phyloP scores from a whole-genome alignment of 108 stramenopile species.

The Skeletonema grethae region DNA sequence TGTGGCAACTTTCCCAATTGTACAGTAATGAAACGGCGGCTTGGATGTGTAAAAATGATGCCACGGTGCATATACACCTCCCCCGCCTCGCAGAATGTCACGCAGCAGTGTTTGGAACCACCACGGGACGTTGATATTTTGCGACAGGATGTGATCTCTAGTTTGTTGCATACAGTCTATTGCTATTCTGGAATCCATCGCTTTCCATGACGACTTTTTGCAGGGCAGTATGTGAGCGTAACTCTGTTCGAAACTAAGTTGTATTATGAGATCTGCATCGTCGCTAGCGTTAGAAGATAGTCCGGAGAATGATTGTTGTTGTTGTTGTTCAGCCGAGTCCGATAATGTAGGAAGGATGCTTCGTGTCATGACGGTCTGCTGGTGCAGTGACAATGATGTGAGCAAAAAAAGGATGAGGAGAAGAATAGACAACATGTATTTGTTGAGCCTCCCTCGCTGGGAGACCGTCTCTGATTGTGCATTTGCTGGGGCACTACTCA shows the following conservation, averaged over 20 bases:
- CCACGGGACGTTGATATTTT: slow-evolving; percentile 48
- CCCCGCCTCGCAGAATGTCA: slow-evolving; percentile 23
- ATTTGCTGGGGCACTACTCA: too few species aligned
- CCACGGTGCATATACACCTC: slow-evolving; percentile 50
- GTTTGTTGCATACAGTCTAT: slow-evolving; percentile 25
- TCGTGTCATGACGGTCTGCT: not conserved
- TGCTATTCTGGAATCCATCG: slow-evolving; percentile 6
- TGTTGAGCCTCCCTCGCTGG: too few species aligned
- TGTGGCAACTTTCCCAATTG: slow-evolving; percentile 56
- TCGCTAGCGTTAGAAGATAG: not conserved
- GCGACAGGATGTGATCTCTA: not conserved
- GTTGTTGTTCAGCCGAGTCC: not conserved
- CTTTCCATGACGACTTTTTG: slow-evolving; percentile 2
- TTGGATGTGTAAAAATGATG: slow-evolving; percentile 46
- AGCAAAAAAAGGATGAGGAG: too few species aligned
- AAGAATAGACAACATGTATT: too few species aligned
- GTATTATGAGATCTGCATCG: slow-evolving; percentile 44
- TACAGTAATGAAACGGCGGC: slow-evolving; percentile 50
- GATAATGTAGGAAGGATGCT: not conserved
- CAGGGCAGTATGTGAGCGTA: slow-evolving; percentile 34
- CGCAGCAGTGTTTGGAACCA: slow-evolving; percentile 65
- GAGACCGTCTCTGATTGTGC: too few species aligned
- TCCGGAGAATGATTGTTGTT: not conserved
- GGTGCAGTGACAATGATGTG: too few species aligned
- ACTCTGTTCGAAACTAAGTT: slow-evolving; percentile 25